Percentiles rank a stretch among this genome's conserved stretches.
Evolutionary conservation across 176 grass and related monocot genomes (phyloP).

Genomic region (Bonia amplexicaulis): DNA sequence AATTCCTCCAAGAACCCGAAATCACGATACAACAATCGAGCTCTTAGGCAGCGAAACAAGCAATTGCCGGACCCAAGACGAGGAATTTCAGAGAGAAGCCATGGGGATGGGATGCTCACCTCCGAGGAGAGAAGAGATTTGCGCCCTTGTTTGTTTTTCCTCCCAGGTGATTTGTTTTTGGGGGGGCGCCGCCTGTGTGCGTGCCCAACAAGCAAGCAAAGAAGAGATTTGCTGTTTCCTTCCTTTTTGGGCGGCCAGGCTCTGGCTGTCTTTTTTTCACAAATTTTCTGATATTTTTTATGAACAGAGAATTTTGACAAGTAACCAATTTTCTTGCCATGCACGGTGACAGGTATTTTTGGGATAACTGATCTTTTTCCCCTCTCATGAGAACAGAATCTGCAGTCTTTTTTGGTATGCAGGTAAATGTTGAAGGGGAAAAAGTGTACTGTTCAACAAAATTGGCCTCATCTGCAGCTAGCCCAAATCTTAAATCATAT

Average conservation of each 20-base stretch:
- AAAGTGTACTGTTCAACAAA: neutral
- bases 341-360: slow-evolving; percentile 22
- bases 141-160: no score
- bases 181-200: no score
- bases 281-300: neutral
- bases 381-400: slow-evolving; percentile 2
- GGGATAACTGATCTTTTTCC: neutral
- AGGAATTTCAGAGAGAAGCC: neutral
- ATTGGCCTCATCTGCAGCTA: neutral
- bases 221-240: neutral
- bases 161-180: no score
- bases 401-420: neutral
- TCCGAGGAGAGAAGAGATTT: no score
- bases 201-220: slow-evolving; percentile 16
- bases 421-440: neutral
- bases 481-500: neutral
- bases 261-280: slow-evolving; percentile 5
- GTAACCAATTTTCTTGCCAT: neutral
- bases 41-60: neutral
- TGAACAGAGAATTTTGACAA: neutral
- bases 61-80: neutral
- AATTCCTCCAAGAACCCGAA: neutral
- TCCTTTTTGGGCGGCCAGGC: neutral
- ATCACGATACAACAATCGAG: neutral
- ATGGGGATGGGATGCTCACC: no score